These are phyloP conservation scores for Mortierella hygrophila DNA, from an alignment of 192 early-diverging fungal genomes.

Conservation along the genomic window DNA sequence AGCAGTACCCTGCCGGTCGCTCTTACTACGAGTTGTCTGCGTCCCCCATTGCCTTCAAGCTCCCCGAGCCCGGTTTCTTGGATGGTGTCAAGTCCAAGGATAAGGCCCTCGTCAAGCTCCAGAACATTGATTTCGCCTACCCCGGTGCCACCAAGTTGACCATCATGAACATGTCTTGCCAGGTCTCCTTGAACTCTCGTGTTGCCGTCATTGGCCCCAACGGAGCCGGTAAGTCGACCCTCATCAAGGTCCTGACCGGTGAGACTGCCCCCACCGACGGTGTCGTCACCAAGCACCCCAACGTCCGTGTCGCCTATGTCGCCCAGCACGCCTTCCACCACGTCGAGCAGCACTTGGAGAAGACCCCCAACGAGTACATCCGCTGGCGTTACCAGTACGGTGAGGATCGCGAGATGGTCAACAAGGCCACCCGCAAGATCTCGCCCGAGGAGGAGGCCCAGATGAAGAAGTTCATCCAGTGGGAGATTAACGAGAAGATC, in stretches of 20 bases:
- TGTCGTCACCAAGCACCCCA: constrained; percentile 84
- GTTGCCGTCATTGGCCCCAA: constrained; percentile 82
- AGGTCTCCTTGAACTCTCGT: constrained; percentile 80
- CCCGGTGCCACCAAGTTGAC: constrained; percentile 73
- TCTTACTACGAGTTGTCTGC: constrained; percentile 82
- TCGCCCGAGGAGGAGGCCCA: constrained; percentile 72
- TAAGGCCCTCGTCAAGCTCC: constrained; percentile 84
- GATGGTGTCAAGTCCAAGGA: constrained; percentile 81
- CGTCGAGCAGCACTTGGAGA: constrained; percentile 84
- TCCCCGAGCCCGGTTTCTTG: constrained; percentile 82
- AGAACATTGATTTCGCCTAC: constrained; percentile 77
- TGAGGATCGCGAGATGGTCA: constrained; percentile 82
- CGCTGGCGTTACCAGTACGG: constrained; percentile 85
- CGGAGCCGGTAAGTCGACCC: constrained; percentile 61
- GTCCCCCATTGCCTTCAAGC: constrained; percentile 71
- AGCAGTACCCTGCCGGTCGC: constrained; percentile 77
- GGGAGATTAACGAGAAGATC: constrained; percentile 60
- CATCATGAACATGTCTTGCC: constrained; percentile 71
- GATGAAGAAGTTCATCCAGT: constrained; percentile 60
- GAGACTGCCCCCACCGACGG: constrained; percentile 80
- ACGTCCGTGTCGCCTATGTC: constrained; percentile 87
- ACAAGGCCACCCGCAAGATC: constrained; percentile 78
- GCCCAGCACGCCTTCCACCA: constrained; percentile 92
- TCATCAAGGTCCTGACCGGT: constrained; percentile 79
- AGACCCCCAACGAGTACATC: constrained; percentile 68